Base-by-base conservation (phyloP, 2,329 filamentous ascomycete genomes). In the Botryotinia convoluta region DNA sequence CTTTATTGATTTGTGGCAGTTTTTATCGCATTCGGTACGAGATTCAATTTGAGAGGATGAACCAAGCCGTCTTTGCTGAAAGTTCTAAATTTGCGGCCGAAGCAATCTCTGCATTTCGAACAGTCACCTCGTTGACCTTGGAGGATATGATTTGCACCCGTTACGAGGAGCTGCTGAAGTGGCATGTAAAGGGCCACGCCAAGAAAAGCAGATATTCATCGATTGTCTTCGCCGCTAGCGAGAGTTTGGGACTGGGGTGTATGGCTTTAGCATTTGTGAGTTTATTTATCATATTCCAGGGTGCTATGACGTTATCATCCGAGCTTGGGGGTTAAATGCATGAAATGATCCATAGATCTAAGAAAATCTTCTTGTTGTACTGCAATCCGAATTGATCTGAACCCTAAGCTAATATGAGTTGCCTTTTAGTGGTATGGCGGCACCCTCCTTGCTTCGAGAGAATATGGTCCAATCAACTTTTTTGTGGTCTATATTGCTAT, bases 31-130 rank as follows among this genome's bases (percentile, higher is more conserved):
- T 89, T 61, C 82, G 84, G n/a, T 84, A 87, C 42, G 87, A 89
- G 77, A 81, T 84, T n/a, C 84, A 87, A 73, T 88, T 90, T 69
- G 88, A 90, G 70, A 81, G 84, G 61, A 84, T 87, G 81, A 90
- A 89, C 73, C 85, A 87, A 6, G 83, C 83, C 14, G 86, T 90
- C 0, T 91, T 90, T 78, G 85, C 85, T 7, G 86, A 88, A 67
- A 90, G 88, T 75, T 88, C 89, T 1, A 86, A 90, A 76, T 91
- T 91, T 75, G 89, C 88, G 3, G 85, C 87, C 0, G 90, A 92
- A 79, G 86, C 88, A 18, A 88, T 91, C 10, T 85, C 86, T 1
- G 89, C 89, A 0, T 89, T 90, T 76, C 84, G 89, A 29, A 91
- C 90, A 0, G 89, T 91, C 1, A 84, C 88, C 0, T 85, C 87